These are phyloP conservation scores for Pseudocercospora fijiensis DNA, from an alignment of 2,329 filamentous ascomycete species.

Conservation along the genomic window DNA sequence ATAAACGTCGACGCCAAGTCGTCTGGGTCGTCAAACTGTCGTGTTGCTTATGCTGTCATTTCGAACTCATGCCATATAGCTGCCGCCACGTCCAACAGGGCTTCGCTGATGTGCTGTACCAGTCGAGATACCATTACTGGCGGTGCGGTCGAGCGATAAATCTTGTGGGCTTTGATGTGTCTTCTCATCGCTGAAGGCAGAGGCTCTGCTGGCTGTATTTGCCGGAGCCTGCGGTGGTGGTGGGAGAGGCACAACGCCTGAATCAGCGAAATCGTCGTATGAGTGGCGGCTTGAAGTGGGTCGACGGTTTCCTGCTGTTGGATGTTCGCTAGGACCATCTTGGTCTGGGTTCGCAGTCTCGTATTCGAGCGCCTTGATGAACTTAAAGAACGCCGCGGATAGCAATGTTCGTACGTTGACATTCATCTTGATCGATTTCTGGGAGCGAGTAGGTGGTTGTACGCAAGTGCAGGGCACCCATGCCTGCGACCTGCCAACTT, in stretches of 20 bases:
- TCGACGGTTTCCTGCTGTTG: neutral
- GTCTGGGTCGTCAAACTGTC: neutral
- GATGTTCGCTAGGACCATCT: conserved; percentile 10
- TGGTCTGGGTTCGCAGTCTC: conserved; percentile 35
- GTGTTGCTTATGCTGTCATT: neutral
- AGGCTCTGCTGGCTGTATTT: neutral
- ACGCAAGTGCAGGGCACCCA: neutral
- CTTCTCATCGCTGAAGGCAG: neutral
- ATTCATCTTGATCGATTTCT: neutral
- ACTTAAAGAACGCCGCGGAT: conserved; percentile 37
- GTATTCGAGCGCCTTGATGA: conserved; percentile 37
- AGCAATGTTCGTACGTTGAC: conserved; percentile 19
- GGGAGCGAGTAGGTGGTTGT: conserved; percentile 1
- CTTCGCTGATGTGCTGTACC: neutral
- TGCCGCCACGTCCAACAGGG: neutral
- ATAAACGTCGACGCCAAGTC: neutral
- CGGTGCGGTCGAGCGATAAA: neutral
- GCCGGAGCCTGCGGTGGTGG: neutral
- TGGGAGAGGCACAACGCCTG: neutral
- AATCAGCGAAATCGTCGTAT: conserved; percentile 5
- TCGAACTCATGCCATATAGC: neutral
- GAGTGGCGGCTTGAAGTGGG: neutral
- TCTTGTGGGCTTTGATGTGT: neutral
- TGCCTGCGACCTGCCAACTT: neutral
- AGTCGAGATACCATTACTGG: neutral